phyloP scores from a whole-genome alignment of 768 basidiomycete species.

The Termitomyces sp. region DNA sequence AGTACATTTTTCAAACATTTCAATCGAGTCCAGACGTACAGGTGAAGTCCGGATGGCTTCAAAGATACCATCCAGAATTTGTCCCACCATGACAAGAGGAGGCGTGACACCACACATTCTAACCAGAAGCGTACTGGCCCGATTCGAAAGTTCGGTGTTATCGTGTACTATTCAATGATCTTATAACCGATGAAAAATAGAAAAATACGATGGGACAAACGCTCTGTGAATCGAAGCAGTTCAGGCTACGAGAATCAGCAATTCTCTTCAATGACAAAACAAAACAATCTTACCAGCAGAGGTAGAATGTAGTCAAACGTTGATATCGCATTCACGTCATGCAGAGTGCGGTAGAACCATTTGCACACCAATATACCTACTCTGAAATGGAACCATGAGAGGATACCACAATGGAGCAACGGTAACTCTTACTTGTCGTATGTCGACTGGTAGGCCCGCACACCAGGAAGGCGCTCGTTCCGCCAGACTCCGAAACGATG shows the following conservation, averaged over 20 bases:
- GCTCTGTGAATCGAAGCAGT: conserved; percentile 71
- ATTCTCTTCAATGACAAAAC: neutral
- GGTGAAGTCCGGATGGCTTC: conserved; percentile 73
- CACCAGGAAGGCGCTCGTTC: conserved; percentile 65
- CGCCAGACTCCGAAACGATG: conserved; percentile 68
- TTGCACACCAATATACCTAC: conserved; percentile 68
- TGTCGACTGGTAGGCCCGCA: conserved; percentile 79
- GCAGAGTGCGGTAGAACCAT: conserved; percentile 73
- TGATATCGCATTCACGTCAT: conserved; percentile 74
- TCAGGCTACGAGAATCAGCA: conserved; percentile 49
- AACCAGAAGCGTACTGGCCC: conserved; percentile 69
- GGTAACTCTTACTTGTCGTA: conserved; percentile 62
- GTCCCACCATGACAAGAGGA: conserved; percentile 63
- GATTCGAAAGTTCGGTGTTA: conserved; percentile 64
- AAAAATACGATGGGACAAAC: conserved; percentile 30
- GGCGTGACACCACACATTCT: conserved; percentile 86
- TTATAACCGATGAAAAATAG: neutral
- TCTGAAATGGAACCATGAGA: conserved; percentile 27
- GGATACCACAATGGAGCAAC: neutral
- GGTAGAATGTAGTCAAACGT: conserved; percentile 82
- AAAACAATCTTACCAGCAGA: conserved; percentile 54
- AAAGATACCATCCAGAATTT: conserved; percentile 70
- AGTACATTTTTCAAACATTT: neutral
- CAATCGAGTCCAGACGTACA: conserved; percentile 35
- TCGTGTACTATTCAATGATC: conserved; percentile 53